Evolutionary conservation across 352 stramenopile genomes (phyloP), one percentile per base, ranked within the genome.

Genomic region (Phytophthora multivora): DNA sequence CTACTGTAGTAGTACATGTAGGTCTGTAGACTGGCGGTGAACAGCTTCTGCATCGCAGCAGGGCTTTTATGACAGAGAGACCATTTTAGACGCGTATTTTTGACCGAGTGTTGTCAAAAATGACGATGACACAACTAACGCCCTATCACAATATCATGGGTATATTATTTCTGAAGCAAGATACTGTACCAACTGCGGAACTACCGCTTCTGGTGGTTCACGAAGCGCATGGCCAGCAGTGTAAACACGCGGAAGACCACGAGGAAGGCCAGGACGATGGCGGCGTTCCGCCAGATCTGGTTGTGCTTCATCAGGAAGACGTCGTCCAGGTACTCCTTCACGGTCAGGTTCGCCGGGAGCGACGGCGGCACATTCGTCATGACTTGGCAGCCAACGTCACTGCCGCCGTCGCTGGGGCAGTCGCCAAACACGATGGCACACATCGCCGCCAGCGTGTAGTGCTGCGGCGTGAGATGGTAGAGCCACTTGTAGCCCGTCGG

Each of bases 241-340:
- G 46, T 41, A 5, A 70, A 18, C 30, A 66, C 31, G 23, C 65
- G 59, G 41, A 70, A 69, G 43, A 62, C 6, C 10, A 73, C 45
- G 15, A 73, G 50, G 62, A 58, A 45, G 16, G 19, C 46, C 1
- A 66, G 23, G 13, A 63, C 30, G 38, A 73, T 50, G 13, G 38
- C 18, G 9, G 47, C 35, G 53, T 66, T 51, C 8, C 47, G 30
- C 28, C 16, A 31, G 18, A 54, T 54, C 4, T 54, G 16, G 18
- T 8, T 31, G 47, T 73, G 60, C 16, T 73, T 62, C 61, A 75
- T 72, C n/a, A 64, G 25, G 57, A 71, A 75, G 10, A 55, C 46
- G 16, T 16, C 15, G 3, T 75, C 62, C 9, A 70, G 33, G 25
- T 71, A 76, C 26, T 66, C 5, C 38, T 70, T 72, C 31, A 76